Conservation (phyloP, 1,139 yeast genomes). For the Suhomyces taliae region DNA sequence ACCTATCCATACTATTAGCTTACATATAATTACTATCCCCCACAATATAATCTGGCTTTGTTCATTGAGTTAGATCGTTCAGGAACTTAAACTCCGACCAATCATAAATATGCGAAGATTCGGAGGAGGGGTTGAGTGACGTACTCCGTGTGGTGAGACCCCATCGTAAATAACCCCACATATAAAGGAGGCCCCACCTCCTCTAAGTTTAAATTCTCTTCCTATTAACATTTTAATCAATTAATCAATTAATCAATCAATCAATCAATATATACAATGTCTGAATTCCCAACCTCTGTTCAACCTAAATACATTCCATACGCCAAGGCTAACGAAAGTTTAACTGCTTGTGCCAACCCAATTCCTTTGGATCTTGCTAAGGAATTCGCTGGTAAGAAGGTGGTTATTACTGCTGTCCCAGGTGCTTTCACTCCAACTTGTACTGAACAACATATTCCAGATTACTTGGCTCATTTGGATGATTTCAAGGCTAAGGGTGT, state of each 20-base stretch:
- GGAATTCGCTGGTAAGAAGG: slow-evolving; percentile 46
- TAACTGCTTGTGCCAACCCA: slow-evolving; percentile 47
- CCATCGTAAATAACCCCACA: neutral
- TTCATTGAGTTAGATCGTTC: neutral
- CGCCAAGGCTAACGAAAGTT: slow-evolving; percentile 39
- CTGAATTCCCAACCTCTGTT: slow-evolving; percentile 52
- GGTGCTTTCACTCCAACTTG: slow-evolving; percentile 53
- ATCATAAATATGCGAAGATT: neutral
- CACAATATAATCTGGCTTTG: neutral
- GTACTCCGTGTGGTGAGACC: neutral
- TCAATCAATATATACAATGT: neutral
- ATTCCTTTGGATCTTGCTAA: slow-evolving; percentile 49
- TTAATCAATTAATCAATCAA: neutral
- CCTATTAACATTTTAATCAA: no score
- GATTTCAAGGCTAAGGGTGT: slow-evolving; percentile 69
- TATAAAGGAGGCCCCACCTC: neutral
- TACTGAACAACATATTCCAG: slow-evolving; percentile 80
- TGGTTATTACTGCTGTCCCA: slow-evolving; percentile 65
- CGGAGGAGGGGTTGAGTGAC: neutral
- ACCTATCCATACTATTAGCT: no score
- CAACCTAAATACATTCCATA: slow-evolving; percentile 60
- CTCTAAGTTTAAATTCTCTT: neutral
- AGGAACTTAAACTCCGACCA: neutral
- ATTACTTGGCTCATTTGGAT: slow-evolving; percentile 52
- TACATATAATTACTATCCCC: neutral